A percentile compares a stretch with the other conserved stretches of the same genome.
Evolutionary conservation across 306 rosid species (phyloP).

Genomic region (Corylus avellana): DNA sequence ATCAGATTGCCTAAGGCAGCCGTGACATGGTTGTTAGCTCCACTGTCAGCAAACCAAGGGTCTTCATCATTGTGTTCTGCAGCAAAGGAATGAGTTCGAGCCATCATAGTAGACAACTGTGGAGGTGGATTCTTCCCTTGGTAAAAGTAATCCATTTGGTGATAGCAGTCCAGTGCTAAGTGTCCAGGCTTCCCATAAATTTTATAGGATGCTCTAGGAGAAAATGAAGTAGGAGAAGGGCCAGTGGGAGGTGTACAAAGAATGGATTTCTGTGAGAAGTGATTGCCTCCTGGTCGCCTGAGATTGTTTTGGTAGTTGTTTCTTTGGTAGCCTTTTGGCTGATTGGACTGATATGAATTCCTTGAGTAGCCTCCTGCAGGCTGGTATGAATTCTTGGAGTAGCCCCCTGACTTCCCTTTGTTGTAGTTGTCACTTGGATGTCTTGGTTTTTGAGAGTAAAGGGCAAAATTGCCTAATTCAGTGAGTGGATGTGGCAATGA

Average conservation of each 20-base stretch:
- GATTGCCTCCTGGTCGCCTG: too few species aligned
- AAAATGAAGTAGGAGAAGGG: not conserved
- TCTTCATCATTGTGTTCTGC: too few species aligned
- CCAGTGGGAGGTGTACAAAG: too few species aligned
- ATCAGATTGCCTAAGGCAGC: not conserved
- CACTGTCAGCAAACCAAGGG: not conserved
- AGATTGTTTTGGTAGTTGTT: not conserved
- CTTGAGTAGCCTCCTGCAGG: too few species aligned
- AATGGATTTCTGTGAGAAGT: too few species aligned
- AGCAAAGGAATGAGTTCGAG: too few species aligned
- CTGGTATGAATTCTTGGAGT: too few species aligned
- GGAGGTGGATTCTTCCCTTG: not conserved
- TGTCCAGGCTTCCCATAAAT: not conserved
- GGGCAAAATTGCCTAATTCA: not conserved
- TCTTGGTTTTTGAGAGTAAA: not conserved
- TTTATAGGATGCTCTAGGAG: not conserved
- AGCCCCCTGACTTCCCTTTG: not conserved
- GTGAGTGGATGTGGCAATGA: not conserved
- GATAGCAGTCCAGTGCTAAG: not conserved
- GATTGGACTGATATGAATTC: too few species aligned
- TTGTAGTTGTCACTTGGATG: not conserved
- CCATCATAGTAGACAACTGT: not conserved
- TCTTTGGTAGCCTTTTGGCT: too few species aligned
- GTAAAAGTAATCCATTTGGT: not conserved
- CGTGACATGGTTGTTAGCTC: not conserved